These are phyloP conservation scores for Phalaenopsis aphrodite DNA, from an alignment of 106 monocot genomes.

Conservation along the genomic window DNA sequence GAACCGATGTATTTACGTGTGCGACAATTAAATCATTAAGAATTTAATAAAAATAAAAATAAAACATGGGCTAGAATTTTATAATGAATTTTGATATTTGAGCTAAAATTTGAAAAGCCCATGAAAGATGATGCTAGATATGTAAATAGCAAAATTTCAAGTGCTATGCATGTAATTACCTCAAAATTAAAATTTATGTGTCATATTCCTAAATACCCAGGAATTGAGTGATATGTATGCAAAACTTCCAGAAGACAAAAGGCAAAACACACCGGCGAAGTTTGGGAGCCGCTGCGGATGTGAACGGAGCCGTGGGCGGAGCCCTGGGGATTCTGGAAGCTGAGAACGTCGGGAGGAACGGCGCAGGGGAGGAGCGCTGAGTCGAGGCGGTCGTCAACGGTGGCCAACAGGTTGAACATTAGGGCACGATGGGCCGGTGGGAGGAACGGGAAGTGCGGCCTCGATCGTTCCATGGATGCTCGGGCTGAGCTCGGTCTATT, in stretches of 20 bases:
- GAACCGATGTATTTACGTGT: too few species aligned
- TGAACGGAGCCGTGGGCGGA: constrained; percentile 54
- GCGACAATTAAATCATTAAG: too few species aligned
- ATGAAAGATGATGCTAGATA: too few species aligned
- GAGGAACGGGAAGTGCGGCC: constrained; percentile 46
- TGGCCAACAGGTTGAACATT: constrained; percentile 42
- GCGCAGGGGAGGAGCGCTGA: constrained; percentile 53
- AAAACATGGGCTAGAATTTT: too few species aligned
- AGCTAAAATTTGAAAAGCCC: too few species aligned
- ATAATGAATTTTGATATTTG: too few species aligned
- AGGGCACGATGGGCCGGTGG: constrained; percentile 48
- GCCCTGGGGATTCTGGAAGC: constrained; percentile 43
- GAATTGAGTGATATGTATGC: too few species aligned
- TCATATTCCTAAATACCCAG: too few species aligned
- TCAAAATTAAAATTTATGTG: not conserved
- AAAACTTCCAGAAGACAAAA: too few species aligned
- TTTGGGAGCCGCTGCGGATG: constrained; percentile 38
- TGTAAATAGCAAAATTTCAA: too few species aligned
- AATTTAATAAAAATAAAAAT: too few species aligned
- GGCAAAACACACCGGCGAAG: constrained; percentile 31
- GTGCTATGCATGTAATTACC: not conserved
- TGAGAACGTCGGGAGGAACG: constrained; percentile 47
- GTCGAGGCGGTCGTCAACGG: constrained; percentile 34
- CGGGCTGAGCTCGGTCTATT: not conserved
- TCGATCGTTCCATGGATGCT: constrained; percentile 16